A percentile compares a stretch with the other conserved stretches of the same genome.
Evolutionary conservation across 805 yeast genomes (phyloP).

Genomic region (Barnettozyma vustinii): DNA sequence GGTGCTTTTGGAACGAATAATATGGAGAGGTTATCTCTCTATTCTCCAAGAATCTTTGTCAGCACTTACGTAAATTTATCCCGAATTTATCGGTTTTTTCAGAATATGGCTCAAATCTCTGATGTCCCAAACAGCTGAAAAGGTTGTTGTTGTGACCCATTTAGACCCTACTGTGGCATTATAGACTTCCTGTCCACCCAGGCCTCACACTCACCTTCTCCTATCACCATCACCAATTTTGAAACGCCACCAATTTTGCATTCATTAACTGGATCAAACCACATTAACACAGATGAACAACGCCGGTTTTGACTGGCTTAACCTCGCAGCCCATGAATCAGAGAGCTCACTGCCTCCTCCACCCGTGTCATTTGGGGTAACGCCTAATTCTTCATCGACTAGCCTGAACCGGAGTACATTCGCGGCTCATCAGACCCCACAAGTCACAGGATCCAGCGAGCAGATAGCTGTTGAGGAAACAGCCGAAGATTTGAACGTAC

Average conservation of each 20-base stretch:
- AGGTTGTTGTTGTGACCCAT: not conserved
- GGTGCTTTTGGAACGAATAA: not conserved
- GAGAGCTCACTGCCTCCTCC: slow-evolving; percentile 39
- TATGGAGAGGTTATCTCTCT: not conserved
- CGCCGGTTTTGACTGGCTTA: slow-evolving; percentile 49
- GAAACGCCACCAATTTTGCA: not conserved
- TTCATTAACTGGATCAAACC: not conserved
- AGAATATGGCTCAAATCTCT: not conserved
- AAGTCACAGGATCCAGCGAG: not conserved
- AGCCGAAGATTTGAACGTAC: slow-evolving; percentile 39
- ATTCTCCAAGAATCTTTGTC: not conserved
- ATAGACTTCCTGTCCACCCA: not conserved
- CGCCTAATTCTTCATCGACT: slow-evolving; percentile 22
- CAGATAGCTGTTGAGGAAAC: slow-evolving; percentile 4
- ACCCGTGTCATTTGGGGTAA: slow-evolving; percentile 44
- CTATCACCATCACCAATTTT: not conserved
- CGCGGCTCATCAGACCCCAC: not conserved
- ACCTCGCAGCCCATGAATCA: slow-evolving; percentile 33
- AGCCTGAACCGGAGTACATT: slow-evolving; percentile 14
- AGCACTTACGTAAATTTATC: not conserved
- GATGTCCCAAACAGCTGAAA: not conserved
- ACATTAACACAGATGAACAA: slow-evolving; percentile 9
- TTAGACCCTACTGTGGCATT: not conserved
- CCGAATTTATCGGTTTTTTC: not conserved
- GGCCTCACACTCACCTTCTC: not conserved